phyloP scores from a whole-genome alignment of 1,139 yeast genomes.

The Debaryomycetaceae sp. region DNA sequence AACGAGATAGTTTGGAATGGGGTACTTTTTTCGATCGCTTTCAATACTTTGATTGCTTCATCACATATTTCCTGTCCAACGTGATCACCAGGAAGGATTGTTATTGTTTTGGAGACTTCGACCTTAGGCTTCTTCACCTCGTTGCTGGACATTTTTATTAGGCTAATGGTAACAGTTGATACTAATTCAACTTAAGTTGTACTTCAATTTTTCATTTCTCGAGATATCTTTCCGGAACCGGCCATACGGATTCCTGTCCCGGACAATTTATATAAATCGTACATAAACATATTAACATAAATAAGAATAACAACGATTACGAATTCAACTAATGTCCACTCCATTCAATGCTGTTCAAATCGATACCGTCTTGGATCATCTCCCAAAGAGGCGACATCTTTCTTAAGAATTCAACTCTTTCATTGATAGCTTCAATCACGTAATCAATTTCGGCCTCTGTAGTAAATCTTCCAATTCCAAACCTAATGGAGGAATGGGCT shows the following conservation, averaged over 20 bases:
- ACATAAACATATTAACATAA: neutral
- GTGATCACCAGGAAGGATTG: constrained; percentile 93
- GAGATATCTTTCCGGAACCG: neutral
- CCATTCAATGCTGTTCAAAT: constrained; percentile 92
- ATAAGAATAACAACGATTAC: neutral
- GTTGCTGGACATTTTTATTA: constrained; percentile 9
- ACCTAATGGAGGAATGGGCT: constrained; percentile 95
- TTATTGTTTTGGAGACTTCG: constrained; percentile 56
- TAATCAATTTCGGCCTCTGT: constrained; percentile 95
- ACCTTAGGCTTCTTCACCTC: constrained; percentile 10
- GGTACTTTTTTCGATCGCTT: constrained; percentile 65
- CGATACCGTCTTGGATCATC: constrained; percentile 98
- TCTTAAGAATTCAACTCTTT: constrained; percentile 87
- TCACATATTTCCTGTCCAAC: constrained; percentile 87
- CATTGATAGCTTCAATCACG: constrained; percentile 81
- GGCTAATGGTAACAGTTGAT: neutral
- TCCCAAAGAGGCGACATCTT: constrained; percentile 97
- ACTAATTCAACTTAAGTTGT: neutral
- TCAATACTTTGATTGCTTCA: constrained; percentile 88
- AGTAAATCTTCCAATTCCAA: constrained; percentile 96
- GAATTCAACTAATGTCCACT: constrained; percentile 68
- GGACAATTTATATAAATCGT: neutral
- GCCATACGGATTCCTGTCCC: neutral
- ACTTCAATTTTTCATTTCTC: neutral
- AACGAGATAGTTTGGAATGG: constrained; percentile 58